Base-by-base conservation (phyloP, 2,329 filamentous ascomycete genomes). In the Talaromyces sp. region DNA sequence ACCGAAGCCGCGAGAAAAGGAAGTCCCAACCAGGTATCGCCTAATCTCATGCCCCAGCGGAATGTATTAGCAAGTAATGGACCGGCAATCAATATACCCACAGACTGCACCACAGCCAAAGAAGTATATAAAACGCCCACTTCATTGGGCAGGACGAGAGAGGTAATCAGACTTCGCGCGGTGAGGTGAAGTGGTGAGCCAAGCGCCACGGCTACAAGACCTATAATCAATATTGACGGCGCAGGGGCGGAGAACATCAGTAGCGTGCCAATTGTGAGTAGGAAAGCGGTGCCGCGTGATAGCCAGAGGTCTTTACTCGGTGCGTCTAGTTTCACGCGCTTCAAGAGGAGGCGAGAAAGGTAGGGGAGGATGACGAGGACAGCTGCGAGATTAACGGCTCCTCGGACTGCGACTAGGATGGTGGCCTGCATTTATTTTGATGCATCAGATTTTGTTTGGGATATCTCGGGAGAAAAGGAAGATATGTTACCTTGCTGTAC, bases 271-370 rank as follows among this genome's bases (percentile, higher is more conserved):
- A 48, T 28, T 14, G 60, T 48, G 14, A 61, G 50, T 16, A 56
- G 21, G 4, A 48, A 21, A 6, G 50, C 28, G 16, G 37, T 61
- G n/a, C 39, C 50, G 12, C 60, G 60, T n/a, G 60, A 61, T n/a
- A 61, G 39, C 60, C 50, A 56, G 21, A 61, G 50, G 9, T 61
- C 60, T 39, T 61, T 61, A 11, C n/a, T 37, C 21, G 60, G 28
- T 2, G 37, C 59, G 25, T 46, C 18, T 8, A 61, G 11, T 12
- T 56, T 56, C 14, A 46, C 2, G 7, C 21, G 40, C 5, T 56
- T 18, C 5, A 61, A 18, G 4, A 61, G 25, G 2, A 61, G 3
- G n/a, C 59, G 37, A 7, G 59, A 61, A 25, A 61, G 35, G 7
- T 37, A 35, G 12, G 59, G 50, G 39, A 61, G 50, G 11, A 61